Evolutionary conservation across 768 basidiomycete genomes (phyloP).

Genomic region (Termitomyces sp.): DNA sequence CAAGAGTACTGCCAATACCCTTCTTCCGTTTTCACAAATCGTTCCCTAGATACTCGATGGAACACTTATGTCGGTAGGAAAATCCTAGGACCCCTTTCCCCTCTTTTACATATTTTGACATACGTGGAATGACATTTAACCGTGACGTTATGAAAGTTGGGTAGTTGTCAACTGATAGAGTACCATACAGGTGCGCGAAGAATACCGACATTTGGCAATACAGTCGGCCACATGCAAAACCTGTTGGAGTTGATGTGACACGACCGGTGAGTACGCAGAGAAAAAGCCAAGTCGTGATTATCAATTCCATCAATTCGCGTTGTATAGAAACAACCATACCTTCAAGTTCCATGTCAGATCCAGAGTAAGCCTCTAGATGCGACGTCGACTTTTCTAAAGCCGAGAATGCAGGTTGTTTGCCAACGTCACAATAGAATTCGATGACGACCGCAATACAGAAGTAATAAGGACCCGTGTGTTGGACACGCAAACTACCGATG

Average conservation of each 20-base stretch:
- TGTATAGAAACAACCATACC: neutral
- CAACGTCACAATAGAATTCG: neutral
- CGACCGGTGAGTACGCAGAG: neutral
- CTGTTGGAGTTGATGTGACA: neutral
- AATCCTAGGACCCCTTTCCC: too few relatives aligned
- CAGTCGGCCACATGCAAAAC: neutral
- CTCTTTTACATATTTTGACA: too few relatives aligned
- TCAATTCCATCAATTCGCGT: slow-evolving; percentile 2
- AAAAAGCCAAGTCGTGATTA: neutral
- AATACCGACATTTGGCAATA: neutral
- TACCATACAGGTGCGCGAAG: too few relatives aligned
- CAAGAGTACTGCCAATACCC: neutral
- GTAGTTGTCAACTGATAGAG: too few relatives aligned
- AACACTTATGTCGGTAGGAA: too few relatives aligned
- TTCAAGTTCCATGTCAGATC: neutral
- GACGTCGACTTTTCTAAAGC: neutral
- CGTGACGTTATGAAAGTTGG: too few relatives aligned
- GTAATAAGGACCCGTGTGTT: too few relatives aligned
- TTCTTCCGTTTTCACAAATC: neutral
- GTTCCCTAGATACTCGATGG: too few relatives aligned
- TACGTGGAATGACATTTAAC: too few relatives aligned
- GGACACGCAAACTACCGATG: neutral
- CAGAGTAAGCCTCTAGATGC: neutral
- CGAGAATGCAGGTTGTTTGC: neutral
- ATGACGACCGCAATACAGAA: too few relatives aligned